Conservation (phyloP, 2,329 filamentous ascomycete species). For the Stemphylium vesicarium region DNA sequence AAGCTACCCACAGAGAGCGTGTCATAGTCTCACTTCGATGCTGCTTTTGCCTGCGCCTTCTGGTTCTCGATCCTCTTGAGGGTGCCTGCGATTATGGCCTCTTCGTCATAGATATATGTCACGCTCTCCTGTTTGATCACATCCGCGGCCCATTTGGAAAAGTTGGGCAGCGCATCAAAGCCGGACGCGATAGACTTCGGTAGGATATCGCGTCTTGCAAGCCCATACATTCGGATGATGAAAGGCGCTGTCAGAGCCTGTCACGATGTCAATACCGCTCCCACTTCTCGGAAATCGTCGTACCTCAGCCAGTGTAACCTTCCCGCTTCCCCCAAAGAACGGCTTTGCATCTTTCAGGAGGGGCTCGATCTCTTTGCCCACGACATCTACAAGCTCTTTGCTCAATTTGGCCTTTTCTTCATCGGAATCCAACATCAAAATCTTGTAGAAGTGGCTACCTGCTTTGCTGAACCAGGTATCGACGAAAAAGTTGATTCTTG, state of each 20-base stretch:
- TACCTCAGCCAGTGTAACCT: constrained; percentile 77
- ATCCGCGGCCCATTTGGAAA: constrained; percentile 70
- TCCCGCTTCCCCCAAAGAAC: constrained; percentile 55
- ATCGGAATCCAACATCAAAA: constrained; percentile 54
- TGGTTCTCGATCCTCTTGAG: constrained; percentile 33
- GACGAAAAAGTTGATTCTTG: constrained; percentile 73
- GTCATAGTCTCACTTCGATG: constrained; percentile 18
- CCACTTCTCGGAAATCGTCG: constrained; percentile 13
- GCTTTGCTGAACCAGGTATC: constrained; percentile 73
- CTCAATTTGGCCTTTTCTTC: constrained; percentile 57
- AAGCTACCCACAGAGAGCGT: not conserved
- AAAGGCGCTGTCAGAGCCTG: constrained; percentile 72
- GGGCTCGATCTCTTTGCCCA: constrained; percentile 76
- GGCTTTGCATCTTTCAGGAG: constrained; percentile 60
- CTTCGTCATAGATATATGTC: constrained; percentile 50
- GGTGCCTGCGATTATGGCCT: constrained; percentile 24
- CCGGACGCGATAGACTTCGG: constrained; percentile 57
- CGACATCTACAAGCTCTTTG: constrained; percentile 60
- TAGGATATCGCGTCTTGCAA: constrained; percentile 62
- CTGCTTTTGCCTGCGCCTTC: constrained; percentile 32
- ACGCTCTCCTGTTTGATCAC: constrained; percentile 70
- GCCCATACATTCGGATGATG: constrained; percentile 64
- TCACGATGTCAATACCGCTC: constrained; percentile 3
- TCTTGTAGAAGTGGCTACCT: constrained; percentile 55
- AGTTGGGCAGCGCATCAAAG: constrained; percentile 67